Conservation (phyloP, 1,284 basidiomycete species). For the Ceratorhiza oryzae-sativae region DNA sequence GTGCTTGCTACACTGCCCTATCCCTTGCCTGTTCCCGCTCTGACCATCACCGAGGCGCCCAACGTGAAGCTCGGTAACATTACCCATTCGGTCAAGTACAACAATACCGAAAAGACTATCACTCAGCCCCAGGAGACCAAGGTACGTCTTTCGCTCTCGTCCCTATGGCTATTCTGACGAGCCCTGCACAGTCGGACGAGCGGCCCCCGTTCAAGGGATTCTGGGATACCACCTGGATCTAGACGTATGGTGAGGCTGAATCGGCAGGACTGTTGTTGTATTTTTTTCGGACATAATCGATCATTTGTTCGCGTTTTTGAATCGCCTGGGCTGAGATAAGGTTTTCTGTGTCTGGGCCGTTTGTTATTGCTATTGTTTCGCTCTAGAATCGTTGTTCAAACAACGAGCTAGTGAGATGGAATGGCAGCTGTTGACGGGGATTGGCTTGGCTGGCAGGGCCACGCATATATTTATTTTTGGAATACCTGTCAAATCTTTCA, state of each 20-base stretch:
- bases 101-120: slow-evolving; percentile 2
- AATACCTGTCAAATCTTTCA: too few relatives aligned
- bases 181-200: background rate
- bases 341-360: too few relatives aligned
- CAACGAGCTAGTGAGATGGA: too few relatives aligned
- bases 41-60: slow-evolving; percentile 11
- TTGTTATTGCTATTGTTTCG: too few relatives aligned
- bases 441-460: too few relatives aligned
- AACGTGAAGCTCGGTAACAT: slow-evolving; percentile 22
- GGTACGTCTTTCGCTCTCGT: background rate
- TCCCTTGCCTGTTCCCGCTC: slow-evolving; percentile 5
- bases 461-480: background rate
- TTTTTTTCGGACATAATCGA: too few relatives aligned
- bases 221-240: slow-evolving; percentile 9
- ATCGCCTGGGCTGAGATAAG: too few relatives aligned
- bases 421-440: too few relatives aligned
- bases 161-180: background rate
- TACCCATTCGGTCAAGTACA: slow-evolving; percentile 28
- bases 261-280: too few relatives aligned
- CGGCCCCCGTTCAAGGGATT: background rate
- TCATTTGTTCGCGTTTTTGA: too few relatives aligned
- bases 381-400: too few relatives aligned
- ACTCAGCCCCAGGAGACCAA: slow-evolving; percentile 23
- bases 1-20: slow-evolving; percentile 1
- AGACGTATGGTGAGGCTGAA: too few relatives aligned